Percentiles rank a stretch among this genome's conserved stretches.
Evolutionary conservation across 2,329 filamentous ascomycete species (phyloP).

Genomic region (Cladophialophora exuberans): DNA sequence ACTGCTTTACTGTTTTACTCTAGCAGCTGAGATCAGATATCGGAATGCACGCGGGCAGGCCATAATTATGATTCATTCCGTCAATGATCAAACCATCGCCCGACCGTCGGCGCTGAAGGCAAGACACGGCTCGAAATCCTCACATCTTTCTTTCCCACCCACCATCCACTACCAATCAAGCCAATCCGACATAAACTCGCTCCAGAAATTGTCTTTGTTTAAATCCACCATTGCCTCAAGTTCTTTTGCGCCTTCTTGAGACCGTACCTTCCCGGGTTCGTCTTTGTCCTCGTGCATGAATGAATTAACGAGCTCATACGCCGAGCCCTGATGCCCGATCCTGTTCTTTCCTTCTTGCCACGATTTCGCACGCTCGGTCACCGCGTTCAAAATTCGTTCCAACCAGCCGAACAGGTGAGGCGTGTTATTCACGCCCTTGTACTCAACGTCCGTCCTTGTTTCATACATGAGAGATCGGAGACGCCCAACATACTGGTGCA

Average conservation of each 20-base stretch:
- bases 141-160: no score
- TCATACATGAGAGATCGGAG: slow-evolving; percentile 13
- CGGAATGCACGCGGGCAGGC: no score
- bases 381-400: slow-evolving; percentile 19
- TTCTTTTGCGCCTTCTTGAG: neutral
- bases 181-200: slow-evolving; percentile 28
- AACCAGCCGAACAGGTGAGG: slow-evolving; percentile 16
- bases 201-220: slow-evolving; percentile 18
- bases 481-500: slow-evolving; percentile 3
- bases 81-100: neutral
- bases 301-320: slow-evolving; percentile 26
- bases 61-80: no score
- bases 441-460: neutral
- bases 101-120: neutral
- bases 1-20: no score
- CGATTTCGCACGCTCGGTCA: neutral
- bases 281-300: slow-evolving; percentile 17
- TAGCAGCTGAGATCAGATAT: no score
- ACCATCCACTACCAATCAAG: slow-evolving; percentile 15
- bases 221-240: neutral
- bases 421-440: neutral
- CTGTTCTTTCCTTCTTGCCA: neutral
- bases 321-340: slow-evolving; percentile 6
- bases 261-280: neutral
- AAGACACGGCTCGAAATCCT: no score